Evolutionary conservation across 306 rosid genomes (phyloP), one percentile per base, ranked within the genome.

Genomic region (Fragaria vesca): DNA sequence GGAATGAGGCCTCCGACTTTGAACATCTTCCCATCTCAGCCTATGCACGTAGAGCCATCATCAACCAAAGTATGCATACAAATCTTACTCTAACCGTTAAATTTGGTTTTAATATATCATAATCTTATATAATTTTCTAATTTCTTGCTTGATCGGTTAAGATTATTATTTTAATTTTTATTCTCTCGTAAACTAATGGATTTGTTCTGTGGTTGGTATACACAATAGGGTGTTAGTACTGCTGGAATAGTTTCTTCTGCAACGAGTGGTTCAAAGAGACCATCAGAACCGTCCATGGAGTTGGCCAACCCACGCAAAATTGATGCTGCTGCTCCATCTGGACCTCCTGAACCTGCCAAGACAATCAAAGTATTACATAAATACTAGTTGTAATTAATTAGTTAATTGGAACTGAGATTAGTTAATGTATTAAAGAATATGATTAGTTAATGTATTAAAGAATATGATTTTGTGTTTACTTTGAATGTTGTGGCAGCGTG

Each of bases 21-120:
- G 84, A 96, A 96, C 84, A 96, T 96, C 78, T 96, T 96, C 81
- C 99, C 99, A 24, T 96, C 99, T 30, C 91, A 89, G 82, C 99
- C 99, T 75, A 96, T 96, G 99, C 94, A 91, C 61, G 88, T 81
- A 48, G 91, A 91, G 52, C 96, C 97, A 57, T 81, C 90, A 50
- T 88, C 96, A 65, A 78, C 91, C 47, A 86, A 95, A 87, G 97
- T 94, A 79, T 32, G 60, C 11, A 6, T 68, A 12, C 6, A 40
- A n/a, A n/a, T 42, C 36, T 46, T 1, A 17, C 61, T 62, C 61
- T 62, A 62, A 47, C 79, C 71, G 79, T 62, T 75, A 38, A 63
- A 6, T 63, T 34, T 24, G 34, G 34, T 54, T 40, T 8, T 42
- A 55, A 63, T 30, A 12, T 38, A 67, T 51, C 32, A 71, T 17